phyloP scores from a whole-genome alignment of 129 eudicot species.

The Centrapalus pauciflorus region DNA sequence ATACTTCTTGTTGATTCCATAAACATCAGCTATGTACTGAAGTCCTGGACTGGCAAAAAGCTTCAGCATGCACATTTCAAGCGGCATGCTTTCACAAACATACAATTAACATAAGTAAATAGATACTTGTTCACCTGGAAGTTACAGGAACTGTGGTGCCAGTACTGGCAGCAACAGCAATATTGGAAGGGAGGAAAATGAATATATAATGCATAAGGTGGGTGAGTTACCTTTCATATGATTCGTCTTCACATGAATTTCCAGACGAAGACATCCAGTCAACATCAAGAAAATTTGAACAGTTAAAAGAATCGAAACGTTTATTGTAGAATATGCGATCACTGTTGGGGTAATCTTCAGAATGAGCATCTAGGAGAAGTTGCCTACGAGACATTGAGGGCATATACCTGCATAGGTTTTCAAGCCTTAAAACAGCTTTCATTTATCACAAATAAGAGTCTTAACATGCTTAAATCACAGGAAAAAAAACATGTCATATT shows the following conservation, averaged over 20 bases:
- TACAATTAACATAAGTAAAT: too few relatives aligned
- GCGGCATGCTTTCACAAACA: too few relatives aligned
- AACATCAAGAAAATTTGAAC: slow-evolving; percentile 68
- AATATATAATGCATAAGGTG: neutral
- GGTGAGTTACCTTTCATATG: slow-evolving; percentile 52
- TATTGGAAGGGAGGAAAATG: too few relatives aligned
- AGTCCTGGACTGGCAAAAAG: too few relatives aligned
- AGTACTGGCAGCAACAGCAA: too few relatives aligned
- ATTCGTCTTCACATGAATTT: slow-evolving; percentile 75
- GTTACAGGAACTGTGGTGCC: too few relatives aligned
- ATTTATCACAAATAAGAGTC: neutral
- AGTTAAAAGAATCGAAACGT: slow-evolving; percentile 45
- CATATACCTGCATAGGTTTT: slow-evolving; percentile 38
- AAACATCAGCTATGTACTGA: too few relatives aligned
- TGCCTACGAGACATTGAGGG: slow-evolving; percentile 42
- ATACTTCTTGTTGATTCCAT: too few relatives aligned
- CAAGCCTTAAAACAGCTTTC: neutral
- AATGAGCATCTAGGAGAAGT: slow-evolving; percentile 31
- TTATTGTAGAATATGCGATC: slow-evolving; percentile 42
- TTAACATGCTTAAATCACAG: neutral
- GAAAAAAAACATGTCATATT: neutral
- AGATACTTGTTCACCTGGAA: too few relatives aligned
- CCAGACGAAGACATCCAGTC: slow-evolving; percentile 88
- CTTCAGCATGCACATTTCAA: neutral
- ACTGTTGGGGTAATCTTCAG: slow-evolving; percentile 39